Percentiles rank a stretch among this genome's conserved stretches.
These are phyloP conservation scores for Salvia hispanica DNA, from an alignment of 257 asterid genomes.

Conservation along the genomic window DNA sequence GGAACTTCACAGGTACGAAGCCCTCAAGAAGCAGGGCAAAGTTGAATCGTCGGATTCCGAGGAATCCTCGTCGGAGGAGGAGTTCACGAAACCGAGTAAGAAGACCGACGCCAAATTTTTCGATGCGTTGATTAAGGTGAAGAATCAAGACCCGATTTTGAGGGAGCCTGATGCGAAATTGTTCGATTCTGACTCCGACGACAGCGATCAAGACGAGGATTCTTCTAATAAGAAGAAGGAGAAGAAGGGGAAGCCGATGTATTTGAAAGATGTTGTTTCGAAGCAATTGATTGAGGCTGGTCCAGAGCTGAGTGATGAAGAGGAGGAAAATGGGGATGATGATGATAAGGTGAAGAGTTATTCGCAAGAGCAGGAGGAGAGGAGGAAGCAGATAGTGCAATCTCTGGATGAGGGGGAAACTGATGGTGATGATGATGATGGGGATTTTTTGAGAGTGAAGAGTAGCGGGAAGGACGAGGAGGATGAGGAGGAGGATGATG, in stretches of 20 bases:
- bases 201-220: slow-evolving; percentile 33
- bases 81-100: slow-evolving; percentile 35
- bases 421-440: slow-evolving; percentile 35
- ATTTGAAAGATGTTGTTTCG: slow-evolving; percentile 78
- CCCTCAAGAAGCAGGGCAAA: slow-evolving; percentile 66
- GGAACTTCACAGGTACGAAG: slow-evolving; percentile 66
- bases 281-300: slow-evolving; percentile 73
- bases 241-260: slow-evolving; percentile 47
- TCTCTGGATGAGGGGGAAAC: slow-evolving; percentile 45
- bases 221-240: slow-evolving; percentile 39
- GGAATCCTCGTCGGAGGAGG: slow-evolving; percentile 45
- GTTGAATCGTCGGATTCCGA: slow-evolving; percentile 49
- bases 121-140: slow-evolving; percentile 43
- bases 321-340: slow-evolving; percentile 30
- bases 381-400: slow-evolving; percentile 49
- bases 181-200: slow-evolving; percentile 40
- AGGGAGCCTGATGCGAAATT: slow-evolving; percentile 58
- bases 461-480: slow-evolving; percentile 37
- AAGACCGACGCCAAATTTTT: slow-evolving; percentile 48
- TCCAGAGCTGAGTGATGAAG: slow-evolving; percentile 60
- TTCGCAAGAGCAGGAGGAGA: slow-evolving; percentile 68
- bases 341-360: slow-evolving; percentile 50
- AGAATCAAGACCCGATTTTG: slow-evolving; percentile 52
- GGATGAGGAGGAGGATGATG: slow-evolving; percentile 32
- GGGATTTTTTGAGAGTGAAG: slow-evolving; percentile 60